Evolutionary conservation across 495 filamentous ascomycete species (phyloP), one percentile per base, ranked within the genome.

Genomic region (Sphaerosporella brunnea): DNA sequence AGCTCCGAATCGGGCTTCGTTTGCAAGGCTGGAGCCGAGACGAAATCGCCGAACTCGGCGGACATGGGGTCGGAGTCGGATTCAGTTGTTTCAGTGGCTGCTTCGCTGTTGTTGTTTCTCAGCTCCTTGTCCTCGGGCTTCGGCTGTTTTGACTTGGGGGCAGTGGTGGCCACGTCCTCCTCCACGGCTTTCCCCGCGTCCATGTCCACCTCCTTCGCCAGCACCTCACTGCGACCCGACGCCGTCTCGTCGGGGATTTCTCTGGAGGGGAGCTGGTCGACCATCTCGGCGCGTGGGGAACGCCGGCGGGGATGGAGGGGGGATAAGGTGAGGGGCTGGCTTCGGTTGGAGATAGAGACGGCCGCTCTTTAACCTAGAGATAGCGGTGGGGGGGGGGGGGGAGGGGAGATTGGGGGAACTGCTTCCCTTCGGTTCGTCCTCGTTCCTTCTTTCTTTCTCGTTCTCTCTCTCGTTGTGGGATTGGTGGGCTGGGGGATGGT

Each of bases 41-140:
- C 21, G 36, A 35, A 19, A 30, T 48, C 37, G 10, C 32, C 36
- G 36, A 36, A 23, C 23, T 51, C 42, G 11, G 47, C 21, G 13
- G 53, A 55, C 35, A 54, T 45, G 21, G 50, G 43, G 10, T 56
- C 51, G 48, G 54, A 9, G 2, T 40, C 7, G 36, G 36, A 40
- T 16, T 15, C 37, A 10, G n/a, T 21, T 21, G n/a, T 21, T 40
- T 19, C 20, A 10, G 10, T 23, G 41, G n/a, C n/a, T n/a, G n/a
- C n/a, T n/a, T n/a, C n/a, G n/a, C n/a, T n/a, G n/a, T n/a, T n/a
- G n/a, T n/a, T n/a, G 41, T 25, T 18, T 2, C 15, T 13, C 21
- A 15, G 18, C 11, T 24, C 13, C 8, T 30, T 11, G 2, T 44
- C 19, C 13, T n/a, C 23, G n/a, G 41, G 24, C 10, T 18, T 3